These are phyloP conservation scores for Stagonosporopsis cucurbitacearum DNA, from an alignment of 2,329 filamentous ascomycete genomes.

Conservation along the genomic window DNA sequence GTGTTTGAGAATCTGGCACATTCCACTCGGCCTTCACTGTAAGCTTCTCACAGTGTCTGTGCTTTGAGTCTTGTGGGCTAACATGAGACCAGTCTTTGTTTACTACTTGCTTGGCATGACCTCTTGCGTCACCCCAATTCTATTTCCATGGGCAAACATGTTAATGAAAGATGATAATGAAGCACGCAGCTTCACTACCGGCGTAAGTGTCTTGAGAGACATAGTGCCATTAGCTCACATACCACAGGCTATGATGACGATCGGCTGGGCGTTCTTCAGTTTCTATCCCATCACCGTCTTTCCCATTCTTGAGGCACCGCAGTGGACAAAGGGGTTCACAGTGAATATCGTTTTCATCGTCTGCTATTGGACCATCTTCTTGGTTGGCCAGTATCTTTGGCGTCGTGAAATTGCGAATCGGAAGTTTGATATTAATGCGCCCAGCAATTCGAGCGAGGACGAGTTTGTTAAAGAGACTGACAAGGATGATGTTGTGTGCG, in stretches of 20 bases:
- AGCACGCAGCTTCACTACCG: slow-evolving; percentile 45
- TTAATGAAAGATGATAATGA: slow-evolving; percentile 51
- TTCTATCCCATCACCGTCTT: slow-evolving; percentile 41
- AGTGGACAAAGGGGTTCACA: slow-evolving; percentile 39
- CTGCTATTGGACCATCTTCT: slow-evolving; percentile 41
- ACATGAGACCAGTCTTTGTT: slow-evolving; percentile 23
- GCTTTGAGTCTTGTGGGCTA: not conserved
- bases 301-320: slow-evolving; percentile 37
- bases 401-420: slow-evolving; percentile 18
- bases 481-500: slow-evolving; percentile 12
- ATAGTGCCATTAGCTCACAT: not conserved
- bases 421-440: slow-evolving; percentile 11
- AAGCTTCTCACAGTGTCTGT: slow-evolving; percentile 2
- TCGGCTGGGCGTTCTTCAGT: slow-evolving; percentile 38
- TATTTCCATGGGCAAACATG: slow-evolving; percentile 37
- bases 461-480: slow-evolving; percentile 5
- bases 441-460: slow-evolving; percentile 12
- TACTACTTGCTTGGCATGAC: slow-evolving; percentile 37
- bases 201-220: slow-evolving; percentile 5
- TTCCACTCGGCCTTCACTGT: slow-evolving; percentile 50
- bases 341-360: slow-evolving; percentile 34
- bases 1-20: slow-evolving; percentile 56
- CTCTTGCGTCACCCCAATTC: slow-evolving; percentile 34
- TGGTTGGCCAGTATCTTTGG: slow-evolving; percentile 43
- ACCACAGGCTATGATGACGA: slow-evolving; percentile 43